phyloP scores from a whole-genome alignment of 108 stramenopile species.

The Cyclotella cryptica region DNA sequence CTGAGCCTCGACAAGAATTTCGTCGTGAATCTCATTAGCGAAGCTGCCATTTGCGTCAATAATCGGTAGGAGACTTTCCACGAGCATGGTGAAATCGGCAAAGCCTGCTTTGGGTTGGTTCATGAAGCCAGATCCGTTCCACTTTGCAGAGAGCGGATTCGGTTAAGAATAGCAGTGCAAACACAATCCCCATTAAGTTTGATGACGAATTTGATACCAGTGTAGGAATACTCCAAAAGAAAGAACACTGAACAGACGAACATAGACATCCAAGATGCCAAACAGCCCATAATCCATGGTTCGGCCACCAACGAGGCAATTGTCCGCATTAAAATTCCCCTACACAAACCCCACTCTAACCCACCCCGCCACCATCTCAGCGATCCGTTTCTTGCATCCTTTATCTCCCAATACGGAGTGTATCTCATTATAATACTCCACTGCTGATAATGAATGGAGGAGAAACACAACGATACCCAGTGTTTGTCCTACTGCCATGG shows the following conservation, averaged over 20 bases:
- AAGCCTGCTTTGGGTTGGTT: too few species aligned
- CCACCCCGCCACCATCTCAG: conserved; percentile 85
- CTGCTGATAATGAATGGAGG: too few species aligned
- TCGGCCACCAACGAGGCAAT: conserved; percentile 63
- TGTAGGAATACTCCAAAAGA: too few species aligned
- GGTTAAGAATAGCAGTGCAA: neutral
- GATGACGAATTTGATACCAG: too few species aligned
- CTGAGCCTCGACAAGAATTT: too few species aligned
- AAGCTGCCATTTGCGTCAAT: too few species aligned
- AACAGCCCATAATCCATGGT: conserved; percentile 98
- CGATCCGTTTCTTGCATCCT: conserved; percentile 66
- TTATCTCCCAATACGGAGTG: conserved; percentile 56
- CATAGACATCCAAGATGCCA: conserved; percentile 91
- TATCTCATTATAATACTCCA: conserved; percentile 70
- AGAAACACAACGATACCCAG: too few species aligned
- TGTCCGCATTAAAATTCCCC: conserved; percentile 97
- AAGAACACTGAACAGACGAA: neutral
- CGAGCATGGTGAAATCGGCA: too few species aligned
- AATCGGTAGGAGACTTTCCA: too few species aligned
- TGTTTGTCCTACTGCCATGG: too few species aligned
- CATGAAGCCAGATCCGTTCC: too few species aligned
- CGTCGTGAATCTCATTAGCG: too few species aligned
- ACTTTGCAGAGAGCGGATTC: conserved; percentile 82
- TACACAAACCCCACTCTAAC: conserved; percentile 94
- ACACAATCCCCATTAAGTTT: neutral